Base-by-base conservation (phyloP, 495 filamentous ascomycete genomes). In the Hypoxylon crocopeplum region DNA sequence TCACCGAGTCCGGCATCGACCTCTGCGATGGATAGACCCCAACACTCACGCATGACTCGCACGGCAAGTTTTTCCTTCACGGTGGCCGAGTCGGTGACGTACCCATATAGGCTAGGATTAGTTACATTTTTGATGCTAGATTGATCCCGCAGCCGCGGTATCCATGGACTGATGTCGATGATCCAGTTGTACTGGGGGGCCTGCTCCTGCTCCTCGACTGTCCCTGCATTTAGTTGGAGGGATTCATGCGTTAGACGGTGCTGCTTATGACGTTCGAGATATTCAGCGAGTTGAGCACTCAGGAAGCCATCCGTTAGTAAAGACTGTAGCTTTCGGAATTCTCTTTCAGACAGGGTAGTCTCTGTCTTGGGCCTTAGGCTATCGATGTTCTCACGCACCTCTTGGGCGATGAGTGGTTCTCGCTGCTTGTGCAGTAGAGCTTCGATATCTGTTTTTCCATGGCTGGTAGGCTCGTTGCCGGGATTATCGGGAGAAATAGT, bases 221-320 rank as follows among this genome's bases (percentile, higher is more conserved):
- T 1, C 7, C 40, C 7, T 13, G 15, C 11, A 15, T n/a, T 19
- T 7, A 3, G 10, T n/a, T 32, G 15, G 1, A 15, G 19, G 2
- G 22, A 6, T 3, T 46, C 22, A n/a, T 16, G 24, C 11, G 24
- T 11, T 15, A 13, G 0, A 32, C 3, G 4, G 1, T 19, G 27
- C 13, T 38, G 19, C 7, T 17, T 54, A 19, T 48, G 24, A 53
- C 48, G 47, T 6, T 48, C 15, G 36, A 78, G 49, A 44, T 83
- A 84, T 12, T 45, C 51, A 15, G 32, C 24, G 13, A 84, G 64
- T 39, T 84, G 81, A 0, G 41, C 6, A 15, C 4, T 63, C 4
- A 76, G 73, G 54, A 83, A 84, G 11, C 78, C 77, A 3, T 67
- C 29, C 5, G 64, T 36, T 12, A 84, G 62, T 6, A 58, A 56